Evolutionary conservation across 257 asterid species (phyloP).

Genomic region (Rhazya stricta): DNA sequence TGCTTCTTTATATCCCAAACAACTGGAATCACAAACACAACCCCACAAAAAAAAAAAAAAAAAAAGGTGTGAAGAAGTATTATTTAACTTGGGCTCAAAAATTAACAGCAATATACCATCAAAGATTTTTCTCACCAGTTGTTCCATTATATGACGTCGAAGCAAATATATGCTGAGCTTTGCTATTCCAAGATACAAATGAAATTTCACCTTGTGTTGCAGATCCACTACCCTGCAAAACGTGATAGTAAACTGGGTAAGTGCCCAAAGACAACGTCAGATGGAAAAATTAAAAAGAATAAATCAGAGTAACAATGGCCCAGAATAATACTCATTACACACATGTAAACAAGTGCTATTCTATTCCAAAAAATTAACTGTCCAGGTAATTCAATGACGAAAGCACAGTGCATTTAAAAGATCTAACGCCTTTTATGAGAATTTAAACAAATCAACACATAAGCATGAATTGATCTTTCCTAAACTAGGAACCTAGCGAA

Average conservation of each 20-base stretch:
- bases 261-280: not conserved
- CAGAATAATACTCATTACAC: not conserved
- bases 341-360: not conserved
- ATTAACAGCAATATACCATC: conserved; percentile 3
- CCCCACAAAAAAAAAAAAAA: not conserved
- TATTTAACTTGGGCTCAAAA: conserved; percentile 15
- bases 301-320: not conserved
- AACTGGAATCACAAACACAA: conserved; percentile 46
- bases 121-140: conserved; percentile 55
- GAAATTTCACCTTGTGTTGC: conserved; percentile 95
- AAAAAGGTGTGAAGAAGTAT: conserved; percentile 16
- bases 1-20: conserved; percentile 97
- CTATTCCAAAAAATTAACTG: not conserved
- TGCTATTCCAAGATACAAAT: conserved; percentile 85
- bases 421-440: not conserved
- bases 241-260: conserved; percentile 6
- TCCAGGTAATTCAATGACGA: not conserved
- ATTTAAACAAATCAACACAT: conserved; percentile 3
- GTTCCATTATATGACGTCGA: conserved; percentile 90
- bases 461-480: not conserved
- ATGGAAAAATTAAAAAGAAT: too few species aligned
- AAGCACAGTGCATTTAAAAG: not conserved
- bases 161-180: conserved; percentile 81
- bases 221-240: conserved; percentile 81
- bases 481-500: not conserved